Percentiles rank a stretch among this genome's conserved stretches.
Evolutionary conservation across 2,329 filamentous ascomycete species (phyloP).

Genomic region (Biscogniauxia marginata): DNA sequence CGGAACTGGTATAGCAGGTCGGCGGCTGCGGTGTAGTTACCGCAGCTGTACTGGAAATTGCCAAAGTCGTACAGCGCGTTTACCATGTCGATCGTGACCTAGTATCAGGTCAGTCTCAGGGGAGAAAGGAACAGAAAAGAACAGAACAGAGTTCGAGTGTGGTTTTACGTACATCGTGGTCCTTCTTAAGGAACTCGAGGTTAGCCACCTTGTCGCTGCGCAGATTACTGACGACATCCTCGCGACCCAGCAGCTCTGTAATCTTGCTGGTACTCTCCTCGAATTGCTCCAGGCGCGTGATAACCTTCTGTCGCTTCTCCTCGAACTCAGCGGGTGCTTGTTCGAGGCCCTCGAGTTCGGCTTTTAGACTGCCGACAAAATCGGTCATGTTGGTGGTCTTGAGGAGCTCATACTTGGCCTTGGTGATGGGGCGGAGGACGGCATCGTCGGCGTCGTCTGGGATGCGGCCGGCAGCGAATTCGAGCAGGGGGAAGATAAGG

Average conservation of each 20-base stretch:
- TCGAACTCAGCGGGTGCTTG: slow-evolving; percentile 81
- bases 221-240: slow-evolving; percentile 86
- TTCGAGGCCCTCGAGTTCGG: slow-evolving; percentile 79
- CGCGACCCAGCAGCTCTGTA: slow-evolving; percentile 78
- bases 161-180: slow-evolving; percentile 70
- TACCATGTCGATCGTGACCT: slow-evolving; percentile 92
- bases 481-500: slow-evolving; percentile 92
- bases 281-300: slow-evolving; percentile 77
- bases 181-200: slow-evolving; percentile 96
- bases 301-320: slow-evolving; percentile 84
- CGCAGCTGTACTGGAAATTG: slow-evolving; percentile 97
- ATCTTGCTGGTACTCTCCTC: slow-evolving; percentile 89
- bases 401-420: slow-evolving; percentile 89
- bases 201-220: slow-evolving; percentile 98
- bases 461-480: slow-evolving; percentile 82
- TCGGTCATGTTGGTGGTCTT: slow-evolving; percentile 99
- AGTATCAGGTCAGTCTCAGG: slow-evolving; percentile 18
- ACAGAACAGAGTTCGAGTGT: background rate
- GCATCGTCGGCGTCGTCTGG: slow-evolving; percentile 65
- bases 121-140: too few species aligned
- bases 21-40: slow-evolving; percentile 84
- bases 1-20: slow-evolving; percentile 97
- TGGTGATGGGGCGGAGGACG: slow-evolving; percentile 67
- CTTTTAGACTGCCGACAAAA: slow-evolving; percentile 89
- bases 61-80: slow-evolving; percentile 94